Conservation (phyloP, 2,329 filamentous ascomycete species). For the Xylariaceae sp. region DNA sequence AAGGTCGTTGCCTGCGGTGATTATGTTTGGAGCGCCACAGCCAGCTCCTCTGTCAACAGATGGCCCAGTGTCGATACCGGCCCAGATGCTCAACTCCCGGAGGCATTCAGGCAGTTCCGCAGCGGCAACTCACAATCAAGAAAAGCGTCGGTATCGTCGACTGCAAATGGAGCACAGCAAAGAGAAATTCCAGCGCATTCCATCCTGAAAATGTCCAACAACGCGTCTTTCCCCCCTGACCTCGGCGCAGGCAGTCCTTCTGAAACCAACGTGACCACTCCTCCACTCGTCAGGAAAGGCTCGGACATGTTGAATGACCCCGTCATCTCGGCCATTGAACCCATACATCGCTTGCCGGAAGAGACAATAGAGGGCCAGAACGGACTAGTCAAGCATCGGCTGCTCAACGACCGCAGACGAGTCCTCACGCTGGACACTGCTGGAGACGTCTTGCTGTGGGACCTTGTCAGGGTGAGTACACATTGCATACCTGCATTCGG, state of each 20-base stretch:
- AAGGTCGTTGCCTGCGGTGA: slow-evolving; percentile 62
- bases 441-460: slow-evolving; percentile 91
- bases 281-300: slow-evolving; percentile 43
- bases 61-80: slow-evolving; percentile 83
- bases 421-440: slow-evolving; percentile 91
- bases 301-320: slow-evolving; percentile 48
- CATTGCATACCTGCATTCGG: neutral
- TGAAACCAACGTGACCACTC: slow-evolving; percentile 39
- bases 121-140: slow-evolving; percentile 31
- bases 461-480: slow-evolving; percentile 68
- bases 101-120: slow-evolving; percentile 40
- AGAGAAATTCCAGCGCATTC: slow-evolving; percentile 70
- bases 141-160: slow-evolving; percentile 26
- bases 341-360: slow-evolving; percentile 60
- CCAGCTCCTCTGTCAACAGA: slow-evolving; percentile 84
- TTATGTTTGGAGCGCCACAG: slow-evolving; percentile 84
- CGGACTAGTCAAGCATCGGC: slow-evolving; percentile 84
- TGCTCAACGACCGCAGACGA: slow-evolving; percentile 83
- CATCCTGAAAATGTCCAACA: slow-evolving; percentile 76
- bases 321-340: slow-evolving; percentile 44
- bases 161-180: slow-evolving; percentile 30
- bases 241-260: slow-evolving; percentile 38
- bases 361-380: slow-evolving; percentile 93
- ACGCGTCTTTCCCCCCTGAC: slow-evolving; percentile 63
- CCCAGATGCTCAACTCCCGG: slow-evolving; percentile 59